Evolutionary conservation across 345 rosid genomes (phyloP), one percentile per base, ranked within the genome.

Genomic region (Luvunga scandens): DNA sequence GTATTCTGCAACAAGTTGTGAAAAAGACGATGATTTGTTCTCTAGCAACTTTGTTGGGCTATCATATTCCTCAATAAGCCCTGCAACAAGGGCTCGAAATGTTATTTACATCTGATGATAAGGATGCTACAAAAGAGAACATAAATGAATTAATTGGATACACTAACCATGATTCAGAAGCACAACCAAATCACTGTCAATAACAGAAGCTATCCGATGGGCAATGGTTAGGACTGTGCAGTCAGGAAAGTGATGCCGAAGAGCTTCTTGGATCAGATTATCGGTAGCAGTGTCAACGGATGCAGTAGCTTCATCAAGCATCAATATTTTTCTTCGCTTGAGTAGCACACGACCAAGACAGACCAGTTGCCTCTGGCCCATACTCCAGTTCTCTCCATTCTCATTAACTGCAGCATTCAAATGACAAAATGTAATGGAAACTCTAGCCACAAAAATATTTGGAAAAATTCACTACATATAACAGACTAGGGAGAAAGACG

Each of bases 381-480:
- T 88, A 77, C 98, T 95, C 98, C 98, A 93, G 73, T 93, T 95
- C 83, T 91, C 98, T 80, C 98, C 98, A 81, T 95, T 92, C 76
- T 95, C 95, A 2, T 81, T 81, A 42, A 93, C 98, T 89, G 84
- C 66, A 71, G 24, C 59, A 78, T 27, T 80, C 76, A 28, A 6
- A 68, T 70, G 31, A 25, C 12, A 66, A 71, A 42, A 64, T 16
- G 13, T 22, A 39, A 31, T 30, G 7, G 60, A 31, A 55, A 38
- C 6, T 78, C 30, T 31, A 50, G 13, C 25, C 69, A 34, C 18
- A 22, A 24, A 31, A 18, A 33, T 78, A 38, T 89, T 86, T 12
- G 56, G 89, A 39, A 24, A 38, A 18, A 59, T 33, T 30, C 60
- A 21, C 7, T 9, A 63, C 33, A 64, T 2, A 67, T 24, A 50